A percentile compares a stretch with the other conserved stretches of the same genome.
Conservation (phyloP, 345 rosid species). For the Eutrema yunnanense region DNA sequence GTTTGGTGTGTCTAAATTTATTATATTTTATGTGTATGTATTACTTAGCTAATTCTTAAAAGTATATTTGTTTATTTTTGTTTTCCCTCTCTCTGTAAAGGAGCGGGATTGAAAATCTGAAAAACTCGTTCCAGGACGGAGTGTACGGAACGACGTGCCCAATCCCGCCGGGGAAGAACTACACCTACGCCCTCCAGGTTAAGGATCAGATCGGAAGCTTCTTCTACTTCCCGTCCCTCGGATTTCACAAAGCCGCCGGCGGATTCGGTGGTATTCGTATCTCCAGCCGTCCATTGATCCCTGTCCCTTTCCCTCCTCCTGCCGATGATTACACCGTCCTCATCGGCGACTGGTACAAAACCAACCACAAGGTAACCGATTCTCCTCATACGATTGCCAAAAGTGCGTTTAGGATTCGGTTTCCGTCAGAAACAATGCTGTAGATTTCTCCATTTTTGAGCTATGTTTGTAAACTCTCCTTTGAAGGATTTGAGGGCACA, state of each 20-base stretch:
- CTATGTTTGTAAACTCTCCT: neutral
- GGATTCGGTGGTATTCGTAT: slow-evolving; percentile 60
- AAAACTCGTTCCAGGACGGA: slow-evolving; percentile 55
- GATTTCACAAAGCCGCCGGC: slow-evolving; percentile 40
- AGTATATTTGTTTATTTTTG: too few relatives aligned
- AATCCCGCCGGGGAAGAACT: slow-evolving; percentile 50
- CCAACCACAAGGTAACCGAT: slow-evolving; percentile 52
- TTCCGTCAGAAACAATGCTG: too few relatives aligned
- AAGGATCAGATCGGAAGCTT: slow-evolving; percentile 21
- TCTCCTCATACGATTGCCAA: too few relatives aligned
- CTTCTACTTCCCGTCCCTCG: slow-evolving; percentile 11
- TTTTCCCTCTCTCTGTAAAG: neutral
- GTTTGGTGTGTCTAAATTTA: too few relatives aligned
- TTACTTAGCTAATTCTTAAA: too few relatives aligned
- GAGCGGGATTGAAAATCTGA: neutral
- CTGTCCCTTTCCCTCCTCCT: slow-evolving; percentile 49
- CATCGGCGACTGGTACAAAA: slow-evolving; percentile 58
- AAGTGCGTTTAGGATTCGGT: too few relatives aligned
- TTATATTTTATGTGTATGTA: too few relatives aligned
- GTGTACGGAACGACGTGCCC: slow-evolving; percentile 77
- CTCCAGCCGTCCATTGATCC: slow-evolving; percentile 44
- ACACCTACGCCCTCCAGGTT: slow-evolving; percentile 11
- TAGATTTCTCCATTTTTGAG: neutral
- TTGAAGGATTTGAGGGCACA: neutral
- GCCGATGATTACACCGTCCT: slow-evolving; percentile 54